Conservation (phyloP, 169 alveolate species). For the Cryptosporidium baileyi region DNA sequence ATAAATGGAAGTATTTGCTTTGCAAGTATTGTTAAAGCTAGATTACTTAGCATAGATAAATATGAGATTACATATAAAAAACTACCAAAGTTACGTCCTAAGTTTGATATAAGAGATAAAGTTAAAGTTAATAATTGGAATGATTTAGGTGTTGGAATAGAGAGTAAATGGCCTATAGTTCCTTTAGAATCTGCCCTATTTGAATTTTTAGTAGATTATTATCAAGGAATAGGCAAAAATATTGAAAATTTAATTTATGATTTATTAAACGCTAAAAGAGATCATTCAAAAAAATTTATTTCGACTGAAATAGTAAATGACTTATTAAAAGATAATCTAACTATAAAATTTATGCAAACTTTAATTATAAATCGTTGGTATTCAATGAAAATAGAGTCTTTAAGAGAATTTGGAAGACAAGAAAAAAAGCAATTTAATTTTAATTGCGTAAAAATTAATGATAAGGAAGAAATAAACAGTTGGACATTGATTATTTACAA, state of each 20-base stretch:
- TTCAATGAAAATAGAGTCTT: slow-evolving; percentile 28
- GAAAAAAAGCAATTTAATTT: slow-evolving; percentile 7
- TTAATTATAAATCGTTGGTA: slow-evolving; percentile 24
- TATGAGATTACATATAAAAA: slow-evolving; percentile 1
- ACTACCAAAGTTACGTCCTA: slow-evolving; percentile 38
- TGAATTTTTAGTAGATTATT: slow-evolving; percentile 35
- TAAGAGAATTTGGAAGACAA: slow-evolving; percentile 17
- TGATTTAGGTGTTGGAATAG: slow-evolving; percentile 29
- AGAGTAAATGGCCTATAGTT: slow-evolving; percentile 61
- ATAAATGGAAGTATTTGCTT: too few species aligned
- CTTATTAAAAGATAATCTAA: slow-evolving; percentile 4
- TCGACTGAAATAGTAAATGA: slow-evolving; percentile 35
- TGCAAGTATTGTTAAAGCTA: too few species aligned
- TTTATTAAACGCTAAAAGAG: not conserved
- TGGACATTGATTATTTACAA: slow-evolving; percentile 22
- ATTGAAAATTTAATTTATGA: slow-evolving; percentile 23
- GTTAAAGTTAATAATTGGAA: not conserved
- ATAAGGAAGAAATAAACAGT: not conserved
- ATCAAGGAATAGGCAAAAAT: slow-evolving; percentile 14
- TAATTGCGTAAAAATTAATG: slow-evolving; percentile 2
- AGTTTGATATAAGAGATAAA: slow-evolving; percentile 1
- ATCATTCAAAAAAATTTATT: not conserved
- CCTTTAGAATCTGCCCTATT: slow-evolving; percentile 42
- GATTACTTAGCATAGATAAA: too few species aligned
- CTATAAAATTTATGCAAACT: slow-evolving; percentile 51